Evolutionary conservation across 352 stramenopile species (phyloP), one percentile per base, ranked within the genome.

Genomic region (Phytophthora sp.): DNA sequence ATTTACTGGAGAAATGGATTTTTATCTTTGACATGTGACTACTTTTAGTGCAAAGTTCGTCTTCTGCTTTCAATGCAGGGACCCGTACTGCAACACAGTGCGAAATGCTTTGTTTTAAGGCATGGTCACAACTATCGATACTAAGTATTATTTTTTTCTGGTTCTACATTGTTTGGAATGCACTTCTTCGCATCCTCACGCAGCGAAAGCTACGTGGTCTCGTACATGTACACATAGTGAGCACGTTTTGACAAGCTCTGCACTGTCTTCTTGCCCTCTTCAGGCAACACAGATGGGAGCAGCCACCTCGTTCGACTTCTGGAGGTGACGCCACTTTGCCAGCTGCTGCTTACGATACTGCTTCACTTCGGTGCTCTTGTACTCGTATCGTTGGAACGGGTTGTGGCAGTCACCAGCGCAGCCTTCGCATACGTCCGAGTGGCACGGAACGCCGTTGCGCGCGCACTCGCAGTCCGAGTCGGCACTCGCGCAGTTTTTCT

Each of bases 381-480:
- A 95, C 65, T 73, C 71, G 62, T 94, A 94, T 24, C 82, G 70
- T 46, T 85, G 71, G 63, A 81, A 76, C 35, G 86, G 83, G 50
- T 95, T 95, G 46, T 73, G 74, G 68, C 87, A 95, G 55, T 89
- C 79, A 53, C 75, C 85, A 5, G 68, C 76, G 54, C 87, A 95
- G 29, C 87, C 87, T 49, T 84, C 70, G 50, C 87, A 95, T 12
- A 81, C 82, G 55, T 88, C 88, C 35, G 85, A 77, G 57, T 93
- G 84, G 65, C 88, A 95, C 11, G 79, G 71, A 30, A 93, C 82
- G 44, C 84, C 86, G 53, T 91, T 93, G 31, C 73, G 69, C 1
- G 79, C 79, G 63, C 87, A 95, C 70, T 93, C 87, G 65, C 87
- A 95, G 57, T 90, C 72, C 7, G 63, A 60, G 53, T 75, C 66